Percentiles rank a stretch among this genome's conserved stretches.
Evolutionary conservation across 495 filamentous ascomycete species (phyloP).

Genomic region (Lasiosphaeriaceae sp.): DNA sequence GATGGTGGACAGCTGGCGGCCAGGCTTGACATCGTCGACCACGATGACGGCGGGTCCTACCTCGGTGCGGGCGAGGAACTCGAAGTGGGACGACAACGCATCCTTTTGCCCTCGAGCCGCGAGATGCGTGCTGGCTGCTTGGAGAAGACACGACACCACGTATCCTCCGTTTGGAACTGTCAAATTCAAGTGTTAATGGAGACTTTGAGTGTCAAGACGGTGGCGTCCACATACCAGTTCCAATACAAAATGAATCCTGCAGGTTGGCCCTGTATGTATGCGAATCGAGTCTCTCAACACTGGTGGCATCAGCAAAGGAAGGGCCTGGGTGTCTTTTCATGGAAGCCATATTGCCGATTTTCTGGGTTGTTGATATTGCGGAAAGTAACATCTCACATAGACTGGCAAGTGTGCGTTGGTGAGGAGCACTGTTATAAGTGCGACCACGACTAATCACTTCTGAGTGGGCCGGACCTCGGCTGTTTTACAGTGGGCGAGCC

Average conservation of each 20-base stretch:
- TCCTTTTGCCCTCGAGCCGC: slow-evolving; percentile 56
- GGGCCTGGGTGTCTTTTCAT: not conserved
- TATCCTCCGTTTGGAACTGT: slow-evolving; percentile 83
- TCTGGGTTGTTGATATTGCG: too few species aligned
- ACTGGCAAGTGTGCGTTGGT: too few species aligned
- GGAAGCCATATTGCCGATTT: not conserved
- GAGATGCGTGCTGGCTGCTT: slow-evolving; percentile 59
- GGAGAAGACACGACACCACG: slow-evolving; percentile 59
- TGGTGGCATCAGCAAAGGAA: slow-evolving; percentile 20
- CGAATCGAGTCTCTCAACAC: slow-evolving; percentile 49
- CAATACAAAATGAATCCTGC: slow-evolving; percentile 63
- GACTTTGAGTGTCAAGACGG: not conserved
- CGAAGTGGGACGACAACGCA: slow-evolving; percentile 63
- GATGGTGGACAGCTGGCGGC: slow-evolving; percentile 63
- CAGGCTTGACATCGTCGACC: slow-evolving; percentile 70
- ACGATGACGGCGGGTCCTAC: slow-evolving; percentile 58
- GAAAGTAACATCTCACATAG: too few species aligned
- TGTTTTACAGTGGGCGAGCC: too few species aligned
- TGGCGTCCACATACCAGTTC: slow-evolving; percentile 47
- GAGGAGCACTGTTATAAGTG: too few species aligned
- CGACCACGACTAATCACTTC: too few species aligned
- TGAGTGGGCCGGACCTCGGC: too few species aligned
- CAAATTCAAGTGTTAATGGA: not conserved
- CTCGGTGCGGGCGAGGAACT: slow-evolving; percentile 67
- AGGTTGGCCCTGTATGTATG: slow-evolving; percentile 62